These are phyloP conservation scores for Linum lewisii DNA, from an alignment of 345 rosid genomes.

Conservation along the genomic window DNA sequence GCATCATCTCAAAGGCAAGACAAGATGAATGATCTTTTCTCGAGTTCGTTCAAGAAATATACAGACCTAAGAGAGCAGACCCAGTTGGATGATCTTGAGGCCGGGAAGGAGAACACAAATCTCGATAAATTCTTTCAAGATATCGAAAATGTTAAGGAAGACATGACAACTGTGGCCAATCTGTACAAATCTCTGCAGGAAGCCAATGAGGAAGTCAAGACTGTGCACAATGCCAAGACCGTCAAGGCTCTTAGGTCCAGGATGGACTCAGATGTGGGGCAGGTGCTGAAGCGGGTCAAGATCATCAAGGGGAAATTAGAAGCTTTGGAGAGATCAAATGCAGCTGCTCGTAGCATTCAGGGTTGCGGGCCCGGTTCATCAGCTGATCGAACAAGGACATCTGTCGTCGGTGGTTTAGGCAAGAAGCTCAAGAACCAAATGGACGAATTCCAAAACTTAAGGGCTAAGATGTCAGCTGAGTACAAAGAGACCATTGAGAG, in stretches of 20 bases:
- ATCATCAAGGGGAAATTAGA: conserved; percentile 60
- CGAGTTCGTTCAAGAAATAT: conserved; percentile 69
- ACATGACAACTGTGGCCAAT: conserved; percentile 44
- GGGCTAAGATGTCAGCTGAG: conserved; percentile 47
- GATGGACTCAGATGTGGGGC: conserved; percentile 55
- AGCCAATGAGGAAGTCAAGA: conserved; percentile 64
- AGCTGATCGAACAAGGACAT: conserved; percentile 61
- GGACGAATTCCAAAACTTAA: conserved; percentile 60
- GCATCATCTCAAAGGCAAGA: background rate
- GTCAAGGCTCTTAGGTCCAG: conserved; percentile 46
- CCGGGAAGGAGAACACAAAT: conserved; percentile 45
- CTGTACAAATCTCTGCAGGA: conserved; percentile 55
- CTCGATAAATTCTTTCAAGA: conserved; percentile 79
- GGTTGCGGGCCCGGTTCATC: conserved; percentile 84
- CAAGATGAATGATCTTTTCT: conserved; percentile 77
- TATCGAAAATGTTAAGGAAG: conserved; percentile 60
- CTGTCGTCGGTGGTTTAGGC: conserved; percentile 67
- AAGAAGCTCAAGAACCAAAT: conserved; percentile 66
- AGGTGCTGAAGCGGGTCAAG: conserved; percentile 59
- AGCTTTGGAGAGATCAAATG: conserved; percentile 58
- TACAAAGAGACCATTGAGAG: conserved; percentile 71
- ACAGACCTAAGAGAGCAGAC: conserved; percentile 57
- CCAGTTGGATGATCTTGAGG: conserved; percentile 49
- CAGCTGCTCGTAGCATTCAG: conserved; percentile 38
- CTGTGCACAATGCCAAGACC: conserved; percentile 47